phyloP scores from a whole-genome alignment of 495 filamentous ascomycete genomes.

The Pyrenopolyporus hunteri region DNA sequence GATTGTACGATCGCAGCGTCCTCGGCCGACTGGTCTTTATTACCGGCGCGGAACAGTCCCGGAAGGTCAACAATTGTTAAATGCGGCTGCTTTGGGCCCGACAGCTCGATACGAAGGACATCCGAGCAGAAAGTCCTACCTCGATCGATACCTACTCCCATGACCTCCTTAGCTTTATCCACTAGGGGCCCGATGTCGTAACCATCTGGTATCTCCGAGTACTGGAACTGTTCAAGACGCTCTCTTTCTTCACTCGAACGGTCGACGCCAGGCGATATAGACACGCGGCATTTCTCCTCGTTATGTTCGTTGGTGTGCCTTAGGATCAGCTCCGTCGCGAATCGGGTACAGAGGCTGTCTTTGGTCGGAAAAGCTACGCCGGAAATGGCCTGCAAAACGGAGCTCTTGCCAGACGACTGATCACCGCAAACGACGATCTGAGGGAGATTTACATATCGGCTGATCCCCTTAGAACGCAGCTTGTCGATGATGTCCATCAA shows the following conservation, averaged over 20 bases:
- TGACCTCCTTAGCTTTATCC: slow-evolving; percentile 56
- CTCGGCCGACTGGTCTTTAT: slow-evolving; percentile 51
- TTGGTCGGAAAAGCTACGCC: slow-evolving; percentile 70
- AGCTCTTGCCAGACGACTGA: slow-evolving; percentile 75
- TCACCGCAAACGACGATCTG: slow-evolving; percentile 75
- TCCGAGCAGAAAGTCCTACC: slow-evolving; percentile 64
- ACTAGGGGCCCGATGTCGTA: slow-evolving; percentile 48
- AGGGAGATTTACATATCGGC: slow-evolving; percentile 62
- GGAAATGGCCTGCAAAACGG: slow-evolving; percentile 73
- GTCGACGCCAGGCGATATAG: slow-evolving; percentile 50
- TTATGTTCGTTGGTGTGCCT: slow-evolving; percentile 42
- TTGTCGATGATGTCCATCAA: slow-evolving; percentile 65
- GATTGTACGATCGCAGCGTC: slow-evolving; percentile 59
- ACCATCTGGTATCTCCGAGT: slow-evolving; percentile 43
- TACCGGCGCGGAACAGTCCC: slow-evolving; percentile 63
- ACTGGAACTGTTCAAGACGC: slow-evolving; percentile 33
- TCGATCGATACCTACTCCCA: slow-evolving; percentile 54
- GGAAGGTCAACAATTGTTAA: slow-evolving; percentile 75
- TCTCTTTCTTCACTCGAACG: slow-evolving; percentile 32
- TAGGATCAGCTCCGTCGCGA: slow-evolving; percentile 68
- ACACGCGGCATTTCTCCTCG: slow-evolving; percentile 47
- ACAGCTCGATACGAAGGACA: slow-evolving; percentile 72
- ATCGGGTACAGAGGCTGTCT: slow-evolving; percentile 67
- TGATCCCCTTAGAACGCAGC: slow-evolving; percentile 61
- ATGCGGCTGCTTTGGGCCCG: slow-evolving; percentile 66